Evolutionary conservation across 192 early-diverging fungal genomes (phyloP).

Genomic region (Coemansia guatemalensis): DNA sequence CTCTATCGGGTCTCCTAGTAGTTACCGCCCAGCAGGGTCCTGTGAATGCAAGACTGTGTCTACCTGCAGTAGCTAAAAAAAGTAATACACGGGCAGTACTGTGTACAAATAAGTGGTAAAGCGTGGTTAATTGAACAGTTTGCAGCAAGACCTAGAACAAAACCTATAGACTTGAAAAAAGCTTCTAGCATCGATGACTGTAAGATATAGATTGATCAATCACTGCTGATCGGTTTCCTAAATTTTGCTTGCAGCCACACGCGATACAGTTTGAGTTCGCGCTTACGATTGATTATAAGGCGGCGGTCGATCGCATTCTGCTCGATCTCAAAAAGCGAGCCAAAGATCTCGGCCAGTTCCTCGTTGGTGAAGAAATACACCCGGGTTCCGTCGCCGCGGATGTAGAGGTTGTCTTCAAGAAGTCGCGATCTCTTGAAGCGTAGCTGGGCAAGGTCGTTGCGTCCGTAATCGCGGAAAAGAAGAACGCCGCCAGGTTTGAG

Average conservation of each 20-base stretch:
- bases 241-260: constrained; percentile 98
- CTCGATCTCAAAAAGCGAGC: constrained; percentile 66
- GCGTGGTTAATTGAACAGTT: neutral
- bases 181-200: constrained; percentile 6
- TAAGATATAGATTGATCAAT: constrained; percentile 15
- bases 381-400: constrained; percentile 77
- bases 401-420: constrained; percentile 76
- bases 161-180: neutral
- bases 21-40: neutral
- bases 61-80: neutral
- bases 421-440: constrained; percentile 73
- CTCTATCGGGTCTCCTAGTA: neutral
- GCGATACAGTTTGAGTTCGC: constrained; percentile 96
- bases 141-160: neutral
- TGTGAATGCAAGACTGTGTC: neutral
- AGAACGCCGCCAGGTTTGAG: constrained; percentile 77
- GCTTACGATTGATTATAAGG: constrained; percentile 87
- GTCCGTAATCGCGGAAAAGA: constrained; percentile 79
- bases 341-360: constrained; percentile 40
- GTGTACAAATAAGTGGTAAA: neutral
- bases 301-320: constrained; percentile 93
- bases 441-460: constrained; percentile 80
- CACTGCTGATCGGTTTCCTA: constrained; percentile 61
- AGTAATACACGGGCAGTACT: neutral
- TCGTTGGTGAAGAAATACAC: constrained; percentile 78